Conservation (phyloP, 2,329 filamentous ascomycete species). For the Cercospora sp. region DNA sequence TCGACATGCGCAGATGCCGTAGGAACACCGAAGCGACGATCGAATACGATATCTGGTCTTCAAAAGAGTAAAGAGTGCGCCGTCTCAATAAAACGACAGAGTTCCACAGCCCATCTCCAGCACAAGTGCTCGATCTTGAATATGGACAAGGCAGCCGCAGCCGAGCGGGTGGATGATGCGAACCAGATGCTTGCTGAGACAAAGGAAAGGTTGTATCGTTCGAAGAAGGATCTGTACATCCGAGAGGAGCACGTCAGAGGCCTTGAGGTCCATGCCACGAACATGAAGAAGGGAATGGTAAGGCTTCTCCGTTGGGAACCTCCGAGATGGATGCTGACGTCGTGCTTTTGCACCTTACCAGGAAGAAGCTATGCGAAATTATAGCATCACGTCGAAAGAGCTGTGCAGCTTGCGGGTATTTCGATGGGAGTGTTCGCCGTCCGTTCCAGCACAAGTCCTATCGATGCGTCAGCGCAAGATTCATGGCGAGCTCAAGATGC, state of each 20-base stretch:
- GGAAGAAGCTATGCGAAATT: conserved; percentile 11
- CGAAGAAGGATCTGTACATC: conserved; percentile 11
- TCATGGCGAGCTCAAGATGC: conserved; percentile 11
- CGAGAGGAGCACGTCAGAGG: conserved; percentile 1
- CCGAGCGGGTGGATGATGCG: conserved; percentile 7
- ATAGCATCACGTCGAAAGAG: conserved; percentile 10
- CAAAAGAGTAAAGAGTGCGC: neutral
- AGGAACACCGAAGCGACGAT: neutral
- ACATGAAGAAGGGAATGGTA: conserved; percentile 16
- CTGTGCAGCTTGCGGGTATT: conserved; percentile 6
- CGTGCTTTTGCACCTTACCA: neutral
- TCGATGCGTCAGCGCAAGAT: conserved; percentile 14
- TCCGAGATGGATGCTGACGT: neutral
- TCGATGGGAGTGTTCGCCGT: conserved; percentile 2
- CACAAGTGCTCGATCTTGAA: conserved; percentile 7
- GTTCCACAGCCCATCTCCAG: neutral
- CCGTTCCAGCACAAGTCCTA: conserved; percentile 6
- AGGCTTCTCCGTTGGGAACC: neutral
- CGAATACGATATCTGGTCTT: neutral
- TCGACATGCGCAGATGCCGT: neutral
- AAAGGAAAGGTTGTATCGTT: conserved; percentile 2
- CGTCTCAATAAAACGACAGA: neutral
- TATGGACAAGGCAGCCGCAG: neutral
- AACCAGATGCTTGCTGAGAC: conserved; percentile 12
- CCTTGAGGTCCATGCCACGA: conserved; percentile 7